Base-by-base conservation (phyloP, 345 rosid species). In the Salix exigua region DNA sequence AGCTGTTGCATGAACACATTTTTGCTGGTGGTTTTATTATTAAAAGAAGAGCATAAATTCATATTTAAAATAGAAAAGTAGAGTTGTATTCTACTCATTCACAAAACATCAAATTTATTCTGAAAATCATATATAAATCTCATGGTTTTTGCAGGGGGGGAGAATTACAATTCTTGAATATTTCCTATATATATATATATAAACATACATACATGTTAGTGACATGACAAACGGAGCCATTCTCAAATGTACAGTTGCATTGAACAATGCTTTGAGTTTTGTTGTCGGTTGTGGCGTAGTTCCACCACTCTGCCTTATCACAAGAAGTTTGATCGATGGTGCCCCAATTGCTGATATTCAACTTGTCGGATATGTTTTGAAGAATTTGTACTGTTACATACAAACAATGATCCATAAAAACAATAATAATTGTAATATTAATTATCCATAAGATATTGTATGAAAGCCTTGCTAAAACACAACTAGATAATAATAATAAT, bases 201-300 rank as follows among this genome's bases (percentile, higher is more conserved):
- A 31, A 0, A 31, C 4, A 71, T 35, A 7, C 87, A 78, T 86
- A 91, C 98, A 93, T 81, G 62, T 1, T 66, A n/a, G 89, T 93
- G 79, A 93, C 93, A 67, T 80, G 98, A 74, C 93, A 91, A 50
- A 83, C 44, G 1, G 84, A 76, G 78, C 31, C 70, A 69, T 55
- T 50, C 63, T 28, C 68, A 5, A 76, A 71, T 48, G 85, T 40
- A 75, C 98, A 91, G 80, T 90, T 40, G 73, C 98, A 94, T 11
- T 80, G 28, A 55, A 94, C 85, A 28, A 38, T 77, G 80, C 88
- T 82, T 37, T 8, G 11, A 51, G 26, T 23, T 6, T 1, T 63
- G 2, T 1, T 0, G 17, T 17, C 0, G 4, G 21, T 30, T 30
- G 31, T 11, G 13, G 0, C 18, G 28, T 38, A 61, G 19, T 82